phyloP scores from a whole-genome alignment of 1,284 basidiomycete genomes.

The Cystobasidium sp. region DNA sequence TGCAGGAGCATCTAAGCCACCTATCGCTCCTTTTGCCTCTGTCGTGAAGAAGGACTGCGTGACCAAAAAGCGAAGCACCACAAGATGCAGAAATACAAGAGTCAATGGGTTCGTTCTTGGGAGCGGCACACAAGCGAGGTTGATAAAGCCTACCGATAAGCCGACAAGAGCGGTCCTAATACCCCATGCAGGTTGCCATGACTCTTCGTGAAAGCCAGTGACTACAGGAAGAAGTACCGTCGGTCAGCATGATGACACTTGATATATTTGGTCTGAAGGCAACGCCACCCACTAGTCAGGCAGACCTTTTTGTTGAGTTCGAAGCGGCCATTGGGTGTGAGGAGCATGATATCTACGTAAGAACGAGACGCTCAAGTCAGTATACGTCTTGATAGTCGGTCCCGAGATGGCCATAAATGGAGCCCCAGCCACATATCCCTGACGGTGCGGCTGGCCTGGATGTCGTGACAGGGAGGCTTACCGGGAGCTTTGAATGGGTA shows the following conservation, averaged over 20 bases:
- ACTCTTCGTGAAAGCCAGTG: slow-evolving; percentile 70
- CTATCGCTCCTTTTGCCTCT: slow-evolving; percentile 85
- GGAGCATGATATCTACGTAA: slow-evolving; percentile 88
- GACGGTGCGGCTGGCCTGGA: neutral
- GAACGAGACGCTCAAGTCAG: slow-evolving; percentile 66
- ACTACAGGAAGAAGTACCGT: slow-evolving; percentile 57
- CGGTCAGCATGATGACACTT: slow-evolving; percentile 77
- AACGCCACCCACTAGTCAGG: slow-evolving; percentile 46
- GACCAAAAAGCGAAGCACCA: slow-evolving; percentile 74
- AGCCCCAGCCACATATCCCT: neutral
- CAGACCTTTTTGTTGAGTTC: slow-evolving; percentile 91
- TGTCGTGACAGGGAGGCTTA: neutral
- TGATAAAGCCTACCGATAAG: slow-evolving; percentile 5
- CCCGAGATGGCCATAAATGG: neutral
- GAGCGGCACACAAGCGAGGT: no score
- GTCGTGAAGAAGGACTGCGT: slow-evolving; percentile 89
- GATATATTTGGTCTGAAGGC: slow-evolving; percentile 48
- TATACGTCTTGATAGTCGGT: neutral
- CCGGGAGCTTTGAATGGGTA: slow-evolving; percentile 38
- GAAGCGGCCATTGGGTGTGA: slow-evolving; percentile 93
- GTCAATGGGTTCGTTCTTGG: no score
- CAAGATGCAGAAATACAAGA: slow-evolving; percentile 42
- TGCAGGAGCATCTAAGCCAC: slow-evolving; percentile 79
- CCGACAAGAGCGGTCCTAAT: slow-evolving; percentile 75
- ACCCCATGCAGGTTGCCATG: slow-evolving; percentile 93